Conservation (phyloP, 345 rosid genomes). For the Gossypium rotundifolium region DNA sequence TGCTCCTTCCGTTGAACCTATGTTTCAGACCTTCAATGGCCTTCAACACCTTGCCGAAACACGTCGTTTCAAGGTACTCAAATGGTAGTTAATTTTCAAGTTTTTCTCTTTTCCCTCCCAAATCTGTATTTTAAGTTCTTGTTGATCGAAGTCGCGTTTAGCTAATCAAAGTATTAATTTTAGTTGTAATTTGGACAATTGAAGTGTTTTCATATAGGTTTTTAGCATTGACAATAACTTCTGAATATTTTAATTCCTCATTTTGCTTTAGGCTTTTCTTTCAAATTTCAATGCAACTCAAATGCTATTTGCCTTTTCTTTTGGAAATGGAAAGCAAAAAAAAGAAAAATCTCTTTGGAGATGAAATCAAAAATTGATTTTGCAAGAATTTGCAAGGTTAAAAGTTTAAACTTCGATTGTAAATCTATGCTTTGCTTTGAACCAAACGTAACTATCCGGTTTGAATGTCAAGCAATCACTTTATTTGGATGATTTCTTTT, state of each 20-base stretch:
- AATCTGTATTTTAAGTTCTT: neutral
- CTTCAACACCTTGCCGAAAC: constrained; percentile 61
- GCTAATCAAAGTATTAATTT: neutral
- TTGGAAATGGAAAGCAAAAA: constrained; percentile 1
- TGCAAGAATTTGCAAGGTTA: neutral
- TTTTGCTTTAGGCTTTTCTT: neutral
- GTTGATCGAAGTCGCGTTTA: neutral
- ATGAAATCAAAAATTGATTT: neutral
- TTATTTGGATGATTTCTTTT: neutral
- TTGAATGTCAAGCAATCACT: no score
- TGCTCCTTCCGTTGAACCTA: constrained; percentile 24
- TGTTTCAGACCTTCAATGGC: constrained; percentile 57
- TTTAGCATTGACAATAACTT: neutral
- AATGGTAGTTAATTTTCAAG: neutral
- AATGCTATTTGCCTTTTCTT: neutral
- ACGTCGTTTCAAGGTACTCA: constrained; percentile 66
- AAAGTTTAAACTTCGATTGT: neutral
- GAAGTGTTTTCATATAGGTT: neutral
- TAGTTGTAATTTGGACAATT: neutral
- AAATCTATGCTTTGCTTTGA: neutral
- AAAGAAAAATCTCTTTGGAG: neutral
- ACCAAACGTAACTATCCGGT: neutral
- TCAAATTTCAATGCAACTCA: neutral
- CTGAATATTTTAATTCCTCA: neutral
- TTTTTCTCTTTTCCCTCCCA: neutral